These are phyloP conservation scores for Schizonepeta tenuifolia DNA, from an alignment of 257 asterid species.

Conservation along the genomic window DNA sequence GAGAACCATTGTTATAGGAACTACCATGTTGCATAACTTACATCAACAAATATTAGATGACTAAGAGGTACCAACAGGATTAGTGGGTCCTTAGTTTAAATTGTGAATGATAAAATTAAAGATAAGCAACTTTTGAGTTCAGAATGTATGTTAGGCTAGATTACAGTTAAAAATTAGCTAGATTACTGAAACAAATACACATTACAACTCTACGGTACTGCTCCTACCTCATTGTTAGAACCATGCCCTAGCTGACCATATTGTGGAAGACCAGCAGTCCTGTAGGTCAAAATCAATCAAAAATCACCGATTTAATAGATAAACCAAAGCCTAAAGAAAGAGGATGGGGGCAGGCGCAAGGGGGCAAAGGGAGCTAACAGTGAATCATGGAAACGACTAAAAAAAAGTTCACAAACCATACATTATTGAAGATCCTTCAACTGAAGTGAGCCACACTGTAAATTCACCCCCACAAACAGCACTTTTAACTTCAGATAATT, in stretches of 20 bases:
- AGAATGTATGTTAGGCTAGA: not conserved
- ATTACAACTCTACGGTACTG: conserved; percentile 5
- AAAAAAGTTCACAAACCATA: conserved; percentile 55
- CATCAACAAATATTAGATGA: not conserved
- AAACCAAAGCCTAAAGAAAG: conserved; percentile 10
- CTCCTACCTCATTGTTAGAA: conserved; percentile 84
- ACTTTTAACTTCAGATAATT: conserved; percentile 60
- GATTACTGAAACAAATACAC: not conserved
- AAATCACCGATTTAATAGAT: conserved; percentile 34
- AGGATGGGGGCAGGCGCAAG: not conserved
- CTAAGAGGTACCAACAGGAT: not conserved
- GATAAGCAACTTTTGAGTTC: not conserved
- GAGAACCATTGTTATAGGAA: not conserved
- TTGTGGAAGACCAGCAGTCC: conserved; percentile 98
- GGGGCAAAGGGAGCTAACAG: not conserved
- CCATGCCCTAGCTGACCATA: conserved; percentile 99
- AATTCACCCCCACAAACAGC: conserved; percentile 91
- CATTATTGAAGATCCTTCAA: conserved; percentile 93
- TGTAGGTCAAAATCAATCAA: conserved; percentile 34
- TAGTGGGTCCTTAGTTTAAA: not conserved
- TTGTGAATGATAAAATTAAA: not conserved
- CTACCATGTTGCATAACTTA: not conserved
- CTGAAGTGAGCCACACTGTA: conserved; percentile 90
- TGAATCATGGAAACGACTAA: conserved; percentile 10
- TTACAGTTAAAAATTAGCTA: not conserved